Evolutionary conservation across 148 eudicot species (phyloP), one percentile per base, ranked within the genome.

Genomic region (Fagopyrum tataricum): DNA sequence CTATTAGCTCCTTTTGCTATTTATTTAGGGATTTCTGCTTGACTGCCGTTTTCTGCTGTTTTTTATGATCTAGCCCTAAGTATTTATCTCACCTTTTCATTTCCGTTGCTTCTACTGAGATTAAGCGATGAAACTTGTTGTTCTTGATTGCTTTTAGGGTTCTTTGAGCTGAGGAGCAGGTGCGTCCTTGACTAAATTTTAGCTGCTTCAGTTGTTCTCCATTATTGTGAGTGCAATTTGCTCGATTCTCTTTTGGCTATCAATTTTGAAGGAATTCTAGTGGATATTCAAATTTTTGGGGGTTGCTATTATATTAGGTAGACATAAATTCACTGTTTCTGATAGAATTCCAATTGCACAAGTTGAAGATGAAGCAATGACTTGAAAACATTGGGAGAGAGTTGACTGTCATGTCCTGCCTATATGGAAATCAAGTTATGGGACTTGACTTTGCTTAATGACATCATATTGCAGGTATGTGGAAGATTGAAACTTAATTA

Each of bases 381-480:
- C 23, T 24, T 10, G 66, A 24, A 59, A 23, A 23, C 40, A 23
- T 14, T 23, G 66, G 0, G 11, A 24, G 23, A 24, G 40, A 59
- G 15, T 59, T 10, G 66, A 59, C 39, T 59, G 23, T 23, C 26
- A 59, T 59, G 12, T 9, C 26, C 55, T 59, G 40, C 0, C 8
- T 37, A 6, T 8, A 24, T 59, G 66, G 39, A 20, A 9, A 5
- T 24, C 39, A 39, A 24, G 40, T 10, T 64, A 31, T 64, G 44
- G 15, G 2, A 40, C 20, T 15, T 64, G 69, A 64, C 44, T 64
- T 37, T 6, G 66, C 21, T 70, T 24, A 55, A 62, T 72, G 40
- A 44, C 78, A 46, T 64, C 77, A 55, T 74, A 67, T 75, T 75
- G 59, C 84, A 82, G 89, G 83, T 26, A 74, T 78, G 80, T 82